These are phyloP conservation scores for Phlebiopsis flavidoalba DNA, from an alignment of 768 basidiomycete genomes.

Conservation along the genomic window DNA sequence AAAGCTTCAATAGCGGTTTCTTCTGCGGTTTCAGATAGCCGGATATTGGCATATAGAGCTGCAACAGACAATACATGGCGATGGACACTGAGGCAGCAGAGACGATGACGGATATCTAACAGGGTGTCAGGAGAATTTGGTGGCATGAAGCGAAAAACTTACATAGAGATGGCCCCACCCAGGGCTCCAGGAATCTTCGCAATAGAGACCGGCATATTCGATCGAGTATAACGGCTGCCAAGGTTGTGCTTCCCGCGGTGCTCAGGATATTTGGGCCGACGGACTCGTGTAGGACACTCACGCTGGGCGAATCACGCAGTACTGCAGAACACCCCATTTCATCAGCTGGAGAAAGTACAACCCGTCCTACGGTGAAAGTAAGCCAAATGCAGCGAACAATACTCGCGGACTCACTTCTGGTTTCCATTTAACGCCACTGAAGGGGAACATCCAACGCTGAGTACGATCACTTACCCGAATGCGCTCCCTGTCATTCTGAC, in stretches of 20 bases:
- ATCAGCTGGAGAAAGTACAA: conserved; percentile 66
- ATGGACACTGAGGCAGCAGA: conserved; percentile 62
- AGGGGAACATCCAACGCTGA: conserved; percentile 65
- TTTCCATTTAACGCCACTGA: conserved; percentile 58
- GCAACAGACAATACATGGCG: conserved; percentile 76
- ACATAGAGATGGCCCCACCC: conserved; percentile 70
- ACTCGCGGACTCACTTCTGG: conserved; percentile 41
- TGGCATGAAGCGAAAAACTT: conserved; percentile 12
- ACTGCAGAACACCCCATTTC: conserved; percentile 77
- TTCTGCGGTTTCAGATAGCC: conserved; percentile 48
- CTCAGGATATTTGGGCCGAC: neutral
- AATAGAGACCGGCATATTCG: conserved; percentile 64
- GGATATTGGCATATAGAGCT: conserved; percentile 59
- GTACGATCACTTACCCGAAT: conserved; percentile 38
- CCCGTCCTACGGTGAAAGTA: conserved; percentile 40
- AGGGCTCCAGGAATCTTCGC: conserved; percentile 64
- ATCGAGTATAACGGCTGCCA: conserved; percentile 61
- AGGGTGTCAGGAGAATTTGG: neutral
- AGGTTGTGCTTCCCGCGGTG: conserved; percentile 39
- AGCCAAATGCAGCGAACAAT: conserved; percentile 4
- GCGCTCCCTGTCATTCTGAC: conserved; percentile 43
- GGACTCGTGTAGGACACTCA: conserved; percentile 22
- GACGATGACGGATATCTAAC: conserved; percentile 52
- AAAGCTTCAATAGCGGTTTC: conserved; percentile 56
- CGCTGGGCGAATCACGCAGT: conserved; percentile 60